A percentile compares a stretch with the other conserved stretches of the same genome.
Conservation (phyloP, 331 rosid genomes). For the Malus hybrid region DNA sequence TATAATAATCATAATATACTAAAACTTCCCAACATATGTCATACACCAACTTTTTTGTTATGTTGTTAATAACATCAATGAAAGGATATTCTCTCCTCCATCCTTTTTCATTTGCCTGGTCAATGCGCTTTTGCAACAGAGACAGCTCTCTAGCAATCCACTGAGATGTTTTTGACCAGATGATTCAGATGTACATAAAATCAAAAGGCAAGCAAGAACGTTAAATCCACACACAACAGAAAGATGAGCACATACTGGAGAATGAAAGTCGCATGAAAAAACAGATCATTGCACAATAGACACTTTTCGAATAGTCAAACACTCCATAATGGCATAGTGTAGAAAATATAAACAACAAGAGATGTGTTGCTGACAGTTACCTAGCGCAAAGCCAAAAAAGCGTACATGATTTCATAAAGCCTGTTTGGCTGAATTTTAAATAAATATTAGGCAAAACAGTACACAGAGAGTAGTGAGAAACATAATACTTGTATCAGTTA, state of each 20-base stretch:
- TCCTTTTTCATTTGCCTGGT: conserved; percentile 83
- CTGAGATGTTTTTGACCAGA: conserved; percentile 31
- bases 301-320: neutral
- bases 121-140: conserved; percentile 56
- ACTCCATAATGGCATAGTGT: neutral
- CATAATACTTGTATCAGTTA: too few species aligned
- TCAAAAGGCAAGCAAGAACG: neutral
- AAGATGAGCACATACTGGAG: neutral
- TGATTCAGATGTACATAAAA: neutral
- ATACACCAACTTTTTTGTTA: neutral
- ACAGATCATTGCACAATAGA: neutral
- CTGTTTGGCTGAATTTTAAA: neutral
- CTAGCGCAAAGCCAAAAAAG: neutral
- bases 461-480: neutral
- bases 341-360: neutral
- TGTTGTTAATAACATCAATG: neutral
- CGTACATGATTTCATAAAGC: neutral
- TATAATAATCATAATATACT: neutral
- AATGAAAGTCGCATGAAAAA: neutral
- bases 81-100: conserved; percentile 90
- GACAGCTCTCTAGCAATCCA: conserved; percentile 61
- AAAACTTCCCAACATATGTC: neutral
- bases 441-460: neutral
- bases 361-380: neutral
- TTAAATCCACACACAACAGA: neutral